phyloP scores from a whole-genome alignment of 371 early-diverging fungal genomes.

The Mortierella sp. region DNA sequence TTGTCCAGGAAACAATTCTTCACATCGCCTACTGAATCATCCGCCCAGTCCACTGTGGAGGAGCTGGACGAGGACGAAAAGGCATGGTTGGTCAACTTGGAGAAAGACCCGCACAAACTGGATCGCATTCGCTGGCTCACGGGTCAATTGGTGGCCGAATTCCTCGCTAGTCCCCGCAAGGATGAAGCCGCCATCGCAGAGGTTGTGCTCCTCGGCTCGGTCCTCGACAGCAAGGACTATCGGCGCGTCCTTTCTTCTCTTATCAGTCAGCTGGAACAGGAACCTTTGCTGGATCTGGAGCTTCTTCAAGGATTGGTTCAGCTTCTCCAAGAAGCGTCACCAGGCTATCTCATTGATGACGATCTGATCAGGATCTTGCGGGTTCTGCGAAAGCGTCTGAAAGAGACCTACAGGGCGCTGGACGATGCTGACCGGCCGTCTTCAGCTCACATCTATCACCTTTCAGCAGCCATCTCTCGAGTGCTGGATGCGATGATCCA shows the following conservation, averaged over 20 bases:
- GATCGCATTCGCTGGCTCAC: background rate
- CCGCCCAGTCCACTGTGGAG: background rate
- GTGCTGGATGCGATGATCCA: conserved; percentile 19
- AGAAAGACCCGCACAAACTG: background rate
- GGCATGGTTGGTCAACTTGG: background rate
- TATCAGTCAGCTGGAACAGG: background rate
- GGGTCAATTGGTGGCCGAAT: background rate
- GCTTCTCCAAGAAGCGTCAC: background rate
- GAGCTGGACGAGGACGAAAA: background rate
- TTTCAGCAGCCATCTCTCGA: background rate
- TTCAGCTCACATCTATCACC: background rate
- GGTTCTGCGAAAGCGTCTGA: background rate
- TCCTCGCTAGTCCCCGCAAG: background rate
- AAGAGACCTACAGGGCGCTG: background rate
- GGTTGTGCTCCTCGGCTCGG: background rate
- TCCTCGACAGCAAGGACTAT: background rate
- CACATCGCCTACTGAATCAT: background rate
- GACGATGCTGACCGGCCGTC: background rate
- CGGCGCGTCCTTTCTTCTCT: background rate
- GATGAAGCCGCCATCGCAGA: background rate
- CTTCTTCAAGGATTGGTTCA: conserved; percentile 11
- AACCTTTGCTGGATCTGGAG: background rate
- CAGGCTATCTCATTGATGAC: conserved; percentile 1
- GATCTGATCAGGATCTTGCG: conserved; percentile 17
- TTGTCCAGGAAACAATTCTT: background rate